These are phyloP conservation scores for Dorcoceras hygrometricum DNA, from an alignment of 257 asterid genomes.

Conservation along the genomic window DNA sequence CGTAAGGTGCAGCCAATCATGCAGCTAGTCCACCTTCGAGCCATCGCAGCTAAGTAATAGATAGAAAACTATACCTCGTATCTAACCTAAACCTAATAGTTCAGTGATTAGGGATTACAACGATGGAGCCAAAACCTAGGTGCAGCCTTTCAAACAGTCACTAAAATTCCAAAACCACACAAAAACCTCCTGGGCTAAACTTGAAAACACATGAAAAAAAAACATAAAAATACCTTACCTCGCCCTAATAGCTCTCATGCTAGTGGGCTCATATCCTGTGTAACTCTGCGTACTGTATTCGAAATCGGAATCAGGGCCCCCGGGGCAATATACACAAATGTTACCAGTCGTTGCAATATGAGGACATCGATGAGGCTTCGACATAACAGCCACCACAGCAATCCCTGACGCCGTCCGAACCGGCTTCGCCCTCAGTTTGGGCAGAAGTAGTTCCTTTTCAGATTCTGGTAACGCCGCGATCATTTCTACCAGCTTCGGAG, in stretches of 20 bases:
- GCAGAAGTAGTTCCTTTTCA: conserved; percentile 79
- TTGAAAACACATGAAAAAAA: neutral
- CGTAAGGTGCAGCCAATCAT: no score
- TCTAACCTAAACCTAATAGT: no score
- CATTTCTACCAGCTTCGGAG: conserved; percentile 98
- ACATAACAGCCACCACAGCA: conserved; percentile 99
- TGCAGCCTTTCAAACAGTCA: no score
- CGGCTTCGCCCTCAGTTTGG: conserved; percentile 92
- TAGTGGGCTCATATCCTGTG: conserved; percentile 98
- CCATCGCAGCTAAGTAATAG: no score
- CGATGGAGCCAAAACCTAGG: no score
- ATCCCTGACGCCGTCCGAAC: conserved; percentile 98
- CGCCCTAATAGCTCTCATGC: conserved; percentile 99
- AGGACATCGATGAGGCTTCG: conserved; percentile 98
- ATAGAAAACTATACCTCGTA: no score
- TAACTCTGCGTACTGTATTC: conserved; percentile 98
- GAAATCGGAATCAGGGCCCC: conserved; percentile 97
- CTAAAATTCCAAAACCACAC: neutral
- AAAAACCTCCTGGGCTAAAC: neutral
- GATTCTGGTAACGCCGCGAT: conserved; percentile 94
- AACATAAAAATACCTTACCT: conserved; percentile 40
- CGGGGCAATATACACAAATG: conserved; percentile 96
- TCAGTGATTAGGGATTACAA: no score
- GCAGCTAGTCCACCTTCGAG: no score
- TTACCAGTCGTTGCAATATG: conserved; percentile 98